Conservation (phyloP, 805 yeast genomes). For the Candida insectalens region DNA sequence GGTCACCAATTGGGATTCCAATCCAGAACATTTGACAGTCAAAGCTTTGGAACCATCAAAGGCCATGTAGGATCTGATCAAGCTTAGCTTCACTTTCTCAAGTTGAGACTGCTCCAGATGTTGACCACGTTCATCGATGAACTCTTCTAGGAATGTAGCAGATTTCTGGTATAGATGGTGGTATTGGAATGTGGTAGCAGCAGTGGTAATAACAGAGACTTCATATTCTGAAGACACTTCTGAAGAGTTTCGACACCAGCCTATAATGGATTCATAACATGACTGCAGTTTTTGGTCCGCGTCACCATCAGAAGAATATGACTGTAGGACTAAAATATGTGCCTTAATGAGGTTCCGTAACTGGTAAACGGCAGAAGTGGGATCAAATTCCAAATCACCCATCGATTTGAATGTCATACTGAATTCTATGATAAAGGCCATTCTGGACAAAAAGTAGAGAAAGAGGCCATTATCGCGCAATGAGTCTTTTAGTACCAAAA, state of each 20-base stretch:
- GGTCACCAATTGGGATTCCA: not conserved
- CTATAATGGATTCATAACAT: slow-evolving; percentile 1
- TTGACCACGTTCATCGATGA: not conserved
- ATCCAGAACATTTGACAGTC: not conserved
- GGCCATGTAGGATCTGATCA: no score
- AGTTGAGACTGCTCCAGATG: no score
- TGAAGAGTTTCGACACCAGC: slow-evolving; percentile 2
- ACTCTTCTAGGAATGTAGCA: slow-evolving; percentile 8
- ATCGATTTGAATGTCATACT: slow-evolving; percentile 14
- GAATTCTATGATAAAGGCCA: slow-evolving; percentile 17
- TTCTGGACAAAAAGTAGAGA: slow-evolving; percentile 19
- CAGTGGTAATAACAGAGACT: slow-evolving; percentile 17
- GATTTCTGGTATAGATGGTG: slow-evolving; percentile 11
- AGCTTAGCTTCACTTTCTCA: not conserved
- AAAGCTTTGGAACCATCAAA: not conserved
- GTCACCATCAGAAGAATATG: slow-evolving; percentile 2
- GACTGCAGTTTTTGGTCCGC: not conserved
- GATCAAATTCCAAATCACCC: slow-evolving; percentile 9
- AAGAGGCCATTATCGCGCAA: slow-evolving; percentile 21
- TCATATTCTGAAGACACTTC: slow-evolving; percentile 15
- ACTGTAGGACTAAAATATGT: slow-evolving; percentile 17
- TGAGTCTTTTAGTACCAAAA: slow-evolving; percentile 13
- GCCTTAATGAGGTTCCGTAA: slow-evolving; percentile 11
- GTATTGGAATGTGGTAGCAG: slow-evolving; percentile 17
- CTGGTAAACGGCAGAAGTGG: slow-evolving; percentile 6